phyloP scores from a whole-genome alignment of 164 flowering plant species.

The Chimonanthus salicifolius region DNA sequence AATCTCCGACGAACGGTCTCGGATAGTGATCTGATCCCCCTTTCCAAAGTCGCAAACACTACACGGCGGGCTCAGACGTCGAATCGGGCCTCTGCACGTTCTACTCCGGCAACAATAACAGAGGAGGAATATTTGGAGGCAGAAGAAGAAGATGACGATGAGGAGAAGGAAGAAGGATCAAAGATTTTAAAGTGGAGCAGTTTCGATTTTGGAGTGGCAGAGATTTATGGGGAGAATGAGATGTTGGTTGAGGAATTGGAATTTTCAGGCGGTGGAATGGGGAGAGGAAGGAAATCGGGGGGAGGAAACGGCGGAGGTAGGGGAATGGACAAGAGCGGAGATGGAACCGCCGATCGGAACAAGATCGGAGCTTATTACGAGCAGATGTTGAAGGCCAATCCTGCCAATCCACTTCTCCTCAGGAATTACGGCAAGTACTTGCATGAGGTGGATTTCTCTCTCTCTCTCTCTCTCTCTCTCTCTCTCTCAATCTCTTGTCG shows the following conservation, averaged over 20 bases:
- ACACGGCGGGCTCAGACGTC: constrained; percentile 4
- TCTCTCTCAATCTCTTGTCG: too few species aligned
- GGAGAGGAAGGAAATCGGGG: constrained; percentile 17
- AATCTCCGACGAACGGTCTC: constrained; percentile 37
- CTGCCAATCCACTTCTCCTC: constrained; percentile 55
- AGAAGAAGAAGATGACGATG: neutral
- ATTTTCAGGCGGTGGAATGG: constrained; percentile 27
- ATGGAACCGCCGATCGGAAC: constrained; percentile 24
- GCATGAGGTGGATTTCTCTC: constrained; percentile 50
- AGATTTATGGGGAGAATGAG: constrained; percentile 15
- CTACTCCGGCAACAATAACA: constrained; percentile 33
- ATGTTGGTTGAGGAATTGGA: constrained; percentile 25
- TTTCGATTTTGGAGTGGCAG: constrained; percentile 6
- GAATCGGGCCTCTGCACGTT: constrained; percentile 18
- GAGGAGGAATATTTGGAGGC: constrained; percentile 27
- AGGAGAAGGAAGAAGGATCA: constrained; percentile 1
- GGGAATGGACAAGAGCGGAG: constrained; percentile 16
- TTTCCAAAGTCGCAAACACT: constrained; percentile 7
- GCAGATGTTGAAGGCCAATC: constrained; percentile 56
- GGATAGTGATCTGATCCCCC: constrained; percentile 26
- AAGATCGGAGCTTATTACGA: constrained; percentile 52
- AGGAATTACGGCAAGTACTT: constrained; percentile 75
- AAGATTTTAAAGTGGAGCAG: constrained; percentile 5
- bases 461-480: neutral
- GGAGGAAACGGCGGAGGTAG: constrained; percentile 27